Base-by-base conservation (phyloP, 73 alveolate species). In the Tetrahymena elliotti region DNA sequence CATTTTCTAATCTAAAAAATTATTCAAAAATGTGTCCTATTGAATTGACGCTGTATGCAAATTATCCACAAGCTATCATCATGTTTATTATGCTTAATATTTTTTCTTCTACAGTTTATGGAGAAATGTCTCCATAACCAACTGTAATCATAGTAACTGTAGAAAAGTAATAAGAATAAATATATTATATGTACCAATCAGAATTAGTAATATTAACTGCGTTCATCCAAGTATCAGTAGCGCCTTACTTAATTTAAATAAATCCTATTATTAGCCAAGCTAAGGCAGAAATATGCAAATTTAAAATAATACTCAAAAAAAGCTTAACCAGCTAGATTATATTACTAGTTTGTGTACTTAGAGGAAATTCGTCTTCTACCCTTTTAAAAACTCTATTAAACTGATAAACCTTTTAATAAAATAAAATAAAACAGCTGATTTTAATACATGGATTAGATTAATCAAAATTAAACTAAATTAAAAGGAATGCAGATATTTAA, bases 121-220 rank as follows among this genome's bases (percentile, higher is more conserved):
- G 96, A 11, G 93, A 84, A 1, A 94, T 94, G 41, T 94, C 96
- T 20, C 96, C 96, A 41, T 94, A 94, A 15, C 96, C 96, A 8
- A 94, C 96, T 83, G 95, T 94, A 5, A 94, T 94, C 96, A 94
- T 94, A 13, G 95, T 94, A 6, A 94, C 95, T 27, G 93, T 88
- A 10, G 96, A 94, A 33, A 84, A 94, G 38, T 94, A 94, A 13
- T 84, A 94, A 7, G 95, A 84, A 10, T 94, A 94, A 20, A 94
- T 35, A 84, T 94, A 88, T 41, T 94, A 35, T 1, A 27, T 31
- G 22, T 68, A 31, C 88, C 88, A 68, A 22, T 68, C 88, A 68
- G 88, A 68, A 6, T 68, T 27, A 22, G 88, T 36, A 68, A 68
- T 68, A 68, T 31, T 31, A 22, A 36, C 34, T 68, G 88, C 88